Conservation (phyloP, 164 flowering plant species). For the Umbellularia californica region DNA sequence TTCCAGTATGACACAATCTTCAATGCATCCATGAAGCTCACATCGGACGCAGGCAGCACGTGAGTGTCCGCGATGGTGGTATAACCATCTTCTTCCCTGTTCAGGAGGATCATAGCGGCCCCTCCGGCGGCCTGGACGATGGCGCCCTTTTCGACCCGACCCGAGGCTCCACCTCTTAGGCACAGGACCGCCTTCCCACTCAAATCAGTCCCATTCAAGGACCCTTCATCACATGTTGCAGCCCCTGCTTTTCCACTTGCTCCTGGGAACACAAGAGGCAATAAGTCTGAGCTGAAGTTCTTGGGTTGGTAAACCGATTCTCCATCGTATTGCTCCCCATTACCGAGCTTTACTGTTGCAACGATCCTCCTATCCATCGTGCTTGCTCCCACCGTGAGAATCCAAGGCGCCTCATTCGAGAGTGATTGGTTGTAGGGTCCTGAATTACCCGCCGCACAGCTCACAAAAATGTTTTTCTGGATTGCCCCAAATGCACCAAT, state of each 20-base stretch:
- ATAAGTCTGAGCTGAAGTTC: neutral
- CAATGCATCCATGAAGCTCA: slow-evolving; percentile 11
- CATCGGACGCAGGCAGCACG: slow-evolving; percentile 13
- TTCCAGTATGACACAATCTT: neutral
- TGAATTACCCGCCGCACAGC: slow-evolving; percentile 16
- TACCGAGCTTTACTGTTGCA: slow-evolving; percentile 3
- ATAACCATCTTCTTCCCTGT: slow-evolving; percentile 8
- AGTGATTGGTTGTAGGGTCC: slow-evolving; percentile 6
- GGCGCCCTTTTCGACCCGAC: slow-evolving; percentile 19
- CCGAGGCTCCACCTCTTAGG: slow-evolving; percentile 13
- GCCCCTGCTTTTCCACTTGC: neutral
- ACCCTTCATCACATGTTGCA: neutral
- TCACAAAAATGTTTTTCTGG: slow-evolving; percentile 8
- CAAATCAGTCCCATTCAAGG: slow-evolving; percentile 6
- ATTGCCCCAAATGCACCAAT: slow-evolving; percentile 4
- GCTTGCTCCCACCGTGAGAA: slow-evolving; percentile 25
- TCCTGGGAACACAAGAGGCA: slow-evolving; percentile 12
- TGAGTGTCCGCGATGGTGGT: slow-evolving; percentile 20
- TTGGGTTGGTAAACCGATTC: slow-evolving; percentile 7
- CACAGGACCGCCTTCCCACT: slow-evolving; percentile 24
- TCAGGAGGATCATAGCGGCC: slow-evolving; percentile 25
- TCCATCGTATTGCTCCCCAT: neutral
- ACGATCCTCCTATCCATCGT: slow-evolving; percentile 12
- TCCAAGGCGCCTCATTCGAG: slow-evolving; percentile 21
- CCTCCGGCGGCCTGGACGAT: slow-evolving; percentile 29